Evolutionary conservation across 176 grass and related monocot species (phyloP), one percentile per base, ranked within the genome.

Genomic region (Melocanna baccifera): DNA sequence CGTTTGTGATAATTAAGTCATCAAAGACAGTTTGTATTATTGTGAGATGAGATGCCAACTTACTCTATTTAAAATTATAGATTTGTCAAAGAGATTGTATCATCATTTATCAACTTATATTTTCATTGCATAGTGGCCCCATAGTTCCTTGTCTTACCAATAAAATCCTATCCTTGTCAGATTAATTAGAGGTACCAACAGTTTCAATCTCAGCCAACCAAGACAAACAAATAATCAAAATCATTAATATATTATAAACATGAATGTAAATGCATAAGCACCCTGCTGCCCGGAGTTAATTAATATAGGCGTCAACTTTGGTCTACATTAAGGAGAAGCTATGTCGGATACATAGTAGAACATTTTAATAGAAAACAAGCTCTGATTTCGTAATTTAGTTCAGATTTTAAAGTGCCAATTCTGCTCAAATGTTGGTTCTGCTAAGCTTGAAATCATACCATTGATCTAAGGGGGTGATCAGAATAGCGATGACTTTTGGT

Each of bases 391-490:
- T 59, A 84, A 7, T 46, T 40, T 18, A 72, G 62, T 29, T 59
- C 29, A 72, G 25, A 71, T 19, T 79, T 57, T 59, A 26, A 80
- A n/a, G 30, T 64, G 71, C 0, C 15, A 77, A 72, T 73, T 72
- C 20, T 26, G 14, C 23, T 28, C 14, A 43, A 70, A 59, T 45
- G 29, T 5, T 1, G 57, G 28, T 36, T 56, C 26, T 67, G 30
- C 20, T 56, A 20, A 73, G 14, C n/a, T 23, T 42, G 36, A 55
- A 14, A 76, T 56, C 61, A 45, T 94, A 98, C 96, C 80, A 86
- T 74, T 87, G 88, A 32, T 77, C 22, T 43, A 95, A 69, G 43
- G 82, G 55, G n/a, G n/a, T n/a, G n/a, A n/a, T n/a, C n/a, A n/a
- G n/a, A n/a, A n/a, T n/a, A n/a, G n/a, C n/a, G n/a, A n/a, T n/a